Base-by-base conservation (phyloP, 352 stramenopile species). In the Phytophthora fragariaefolia region DNA sequence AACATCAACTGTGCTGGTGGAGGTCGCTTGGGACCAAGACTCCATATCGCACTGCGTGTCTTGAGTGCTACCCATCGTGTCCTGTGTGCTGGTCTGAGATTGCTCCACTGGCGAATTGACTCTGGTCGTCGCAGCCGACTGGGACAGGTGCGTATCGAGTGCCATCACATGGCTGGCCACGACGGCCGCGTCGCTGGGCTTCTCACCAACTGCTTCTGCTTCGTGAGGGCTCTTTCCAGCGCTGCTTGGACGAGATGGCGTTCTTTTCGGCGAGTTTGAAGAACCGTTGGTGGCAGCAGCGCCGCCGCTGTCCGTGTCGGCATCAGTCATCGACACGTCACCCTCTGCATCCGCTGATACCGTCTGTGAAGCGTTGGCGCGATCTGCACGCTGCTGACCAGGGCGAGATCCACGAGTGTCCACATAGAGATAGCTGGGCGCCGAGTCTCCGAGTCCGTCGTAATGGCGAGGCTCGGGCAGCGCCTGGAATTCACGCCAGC, bases 351-450 rank as follows among this genome's bases (percentile, higher is more conserved):
- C 55, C 20, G 40, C 52, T 18, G 26, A 38, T n/a, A 63, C 50
- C n/a, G 52, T 30, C 27, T 58, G 45, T 2, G 30, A 50, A 51
- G 38, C 22, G 22, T 48, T 60, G 0, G 18, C 18, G 10, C n/a
- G 63, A 22, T 7, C 52, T 30, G 24, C 22, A 42, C 22, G 2
- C 58, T 73, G 47, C 10, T 54, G 61, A 47, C 48, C 49, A 28
- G 47, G 18, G 8, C 57, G 66, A 46, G 34, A 57, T 27, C 66
- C 53, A 64, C 82, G 71, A 10, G 82, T 89, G 38, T 91, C 77
- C 51, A 91, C 53, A 28, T 72, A 82, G n/a, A 88, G 42, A 61
- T 87, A 89, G 20, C 73, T 65, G 24, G 82, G 82, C n/a, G 78
- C 82, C 10, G 59, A 36, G 34, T 79, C 66, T 45, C 66, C 46